Base-by-base conservation (phyloP, 2,329 filamentous ascomycete species). In the Alternaria alternata region DNA sequence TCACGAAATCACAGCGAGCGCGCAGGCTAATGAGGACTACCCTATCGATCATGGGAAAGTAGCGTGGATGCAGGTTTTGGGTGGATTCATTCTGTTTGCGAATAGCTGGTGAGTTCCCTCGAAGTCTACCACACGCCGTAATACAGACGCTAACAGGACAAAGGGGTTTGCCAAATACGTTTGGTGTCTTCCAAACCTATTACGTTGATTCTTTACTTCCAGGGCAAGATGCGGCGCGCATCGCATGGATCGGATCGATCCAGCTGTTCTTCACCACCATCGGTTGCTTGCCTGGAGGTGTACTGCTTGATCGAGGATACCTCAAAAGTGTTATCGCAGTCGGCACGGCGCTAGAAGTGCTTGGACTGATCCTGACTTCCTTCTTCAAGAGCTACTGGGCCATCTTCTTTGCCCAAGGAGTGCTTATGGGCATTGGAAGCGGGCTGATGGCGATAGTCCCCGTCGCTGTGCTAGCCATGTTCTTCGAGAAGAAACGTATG, bases 61-160 rank as follows among this genome's bases (percentile, higher is more conserved):
- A 41, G 79, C 80, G 16, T 82, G 80, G 80, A 65, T 82, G 32
- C 80, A 81, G 60, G 80, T 82, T 2, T 48, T 80, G 12, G 77
- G 76, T n/a, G 68, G 70, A 26, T 82, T 81, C 67, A 78, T 80
- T 42, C 54, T 81, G 7, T 81, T 81, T 67, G 78, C 79, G 54
- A 81, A 80, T 54, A 75, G 75, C 28, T 81, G 79, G 78, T 61
- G 32, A 32, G 56, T 42, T 9, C 2, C 24, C 20, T 3, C 12
- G 2, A 16, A 42, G 20, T 5, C n/a, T 14, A 16, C 32, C 28
- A 30, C 11, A 11, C 28, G 28, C 28, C 28, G 9, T 30, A 7
- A n/a, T 4, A 30, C 16, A 47, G 28, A 8, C n/a, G 28, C 78
- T 54, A 80, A 80, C 55, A 74, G 8, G 75, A 22, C 81, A 76